Evolutionary conservation across 208 protist genomes (phyloP).

Genomic region (Trypanosoma mega): DNA sequence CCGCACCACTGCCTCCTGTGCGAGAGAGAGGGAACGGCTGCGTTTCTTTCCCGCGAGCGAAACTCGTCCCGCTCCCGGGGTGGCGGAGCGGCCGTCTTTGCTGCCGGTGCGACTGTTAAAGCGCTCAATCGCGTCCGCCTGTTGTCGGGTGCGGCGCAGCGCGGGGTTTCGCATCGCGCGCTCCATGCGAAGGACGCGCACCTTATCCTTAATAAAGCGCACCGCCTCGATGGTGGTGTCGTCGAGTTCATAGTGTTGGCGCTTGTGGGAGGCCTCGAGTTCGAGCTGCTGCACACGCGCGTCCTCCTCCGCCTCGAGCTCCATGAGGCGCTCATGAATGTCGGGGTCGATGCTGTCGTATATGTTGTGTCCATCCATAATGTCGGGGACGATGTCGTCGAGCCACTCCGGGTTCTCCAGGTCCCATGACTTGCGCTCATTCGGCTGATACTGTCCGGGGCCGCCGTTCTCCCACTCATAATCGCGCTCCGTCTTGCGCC

Average conservation of each 20-base stretch:
- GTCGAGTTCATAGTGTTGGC: conserved; percentile 56
- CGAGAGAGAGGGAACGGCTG: conserved; percentile 78
- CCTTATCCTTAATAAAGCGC: conserved; percentile 88
- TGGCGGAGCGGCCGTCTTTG: conserved; percentile 49
- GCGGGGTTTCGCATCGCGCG: conserved; percentile 86
- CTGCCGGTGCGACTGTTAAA: conserved; percentile 90
- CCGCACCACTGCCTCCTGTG: conserved; percentile 72
- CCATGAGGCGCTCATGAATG: conserved; percentile 93
- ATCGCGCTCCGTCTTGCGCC: conserved; percentile 90
- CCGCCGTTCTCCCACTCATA: conserved; percentile 93
- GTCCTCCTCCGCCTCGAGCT: conserved; percentile 94
- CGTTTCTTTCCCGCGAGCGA: conserved; percentile 43
- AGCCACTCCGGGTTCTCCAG: conserved; percentile 96
- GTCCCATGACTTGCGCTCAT: conserved; percentile 89
- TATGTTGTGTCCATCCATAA: conserved; percentile 99
- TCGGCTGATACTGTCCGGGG: conserved; percentile 89
- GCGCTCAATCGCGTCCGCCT: conserved; percentile 71
- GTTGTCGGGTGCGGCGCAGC: conserved; percentile 79
- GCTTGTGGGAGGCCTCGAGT: conserved; percentile 89
- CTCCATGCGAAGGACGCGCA: conserved; percentile 90
- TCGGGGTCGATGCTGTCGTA: conserved; percentile 99
- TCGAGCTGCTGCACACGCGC: conserved; percentile 90
- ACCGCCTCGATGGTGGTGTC: conserved; percentile 73
- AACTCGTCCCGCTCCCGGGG: conserved; percentile 24
- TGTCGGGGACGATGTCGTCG: conserved; percentile 99